These are phyloP conservation scores for Plantago elongata DNA, from an alignment of 257 asterid species.

Conservation along the genomic window DNA sequence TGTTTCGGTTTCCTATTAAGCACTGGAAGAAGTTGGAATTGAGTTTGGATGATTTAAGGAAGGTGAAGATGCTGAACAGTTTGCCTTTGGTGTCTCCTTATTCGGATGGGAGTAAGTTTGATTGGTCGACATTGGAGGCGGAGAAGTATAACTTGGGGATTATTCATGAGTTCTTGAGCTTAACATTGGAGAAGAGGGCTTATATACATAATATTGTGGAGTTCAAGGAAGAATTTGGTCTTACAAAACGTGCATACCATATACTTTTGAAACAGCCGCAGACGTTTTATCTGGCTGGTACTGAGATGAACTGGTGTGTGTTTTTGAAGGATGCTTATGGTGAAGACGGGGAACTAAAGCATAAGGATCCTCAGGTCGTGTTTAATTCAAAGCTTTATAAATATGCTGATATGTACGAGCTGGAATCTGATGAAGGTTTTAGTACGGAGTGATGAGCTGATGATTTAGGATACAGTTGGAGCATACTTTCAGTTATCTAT, in stretches of 20 bases:
- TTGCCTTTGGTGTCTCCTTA: conserved; percentile 93
- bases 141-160: conserved; percentile 89
- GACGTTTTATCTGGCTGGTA: conserved; percentile 84
- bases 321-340: conserved; percentile 83
- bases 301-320: conserved; percentile 98
- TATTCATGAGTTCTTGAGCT: conserved; percentile 84
- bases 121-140: conserved; percentile 85
- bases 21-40: conserved; percentile 67
- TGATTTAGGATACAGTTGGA: neutral
- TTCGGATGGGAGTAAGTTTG: conserved; percentile 70
- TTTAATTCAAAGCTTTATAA: conserved; percentile 60
- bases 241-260: conserved; percentile 77
- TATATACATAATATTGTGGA: conserved; percentile 90
- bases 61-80: conserved; percentile 72
- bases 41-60: conserved; percentile 64
- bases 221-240: conserved; percentile 85
- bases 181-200: conserved; percentile 95
- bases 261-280: conserved; percentile 79
- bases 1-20: conserved; percentile 67
- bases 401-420: conserved; percentile 58
- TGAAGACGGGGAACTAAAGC: conserved; percentile 55
- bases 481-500: neutral
- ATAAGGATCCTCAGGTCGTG: conserved; percentile 71
- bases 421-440: conserved; percentile 18
- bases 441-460: neutral